Conservation (phyloP, 2,329 filamentous ascomycete genomes). For the Botrytis fragariae region DNA sequence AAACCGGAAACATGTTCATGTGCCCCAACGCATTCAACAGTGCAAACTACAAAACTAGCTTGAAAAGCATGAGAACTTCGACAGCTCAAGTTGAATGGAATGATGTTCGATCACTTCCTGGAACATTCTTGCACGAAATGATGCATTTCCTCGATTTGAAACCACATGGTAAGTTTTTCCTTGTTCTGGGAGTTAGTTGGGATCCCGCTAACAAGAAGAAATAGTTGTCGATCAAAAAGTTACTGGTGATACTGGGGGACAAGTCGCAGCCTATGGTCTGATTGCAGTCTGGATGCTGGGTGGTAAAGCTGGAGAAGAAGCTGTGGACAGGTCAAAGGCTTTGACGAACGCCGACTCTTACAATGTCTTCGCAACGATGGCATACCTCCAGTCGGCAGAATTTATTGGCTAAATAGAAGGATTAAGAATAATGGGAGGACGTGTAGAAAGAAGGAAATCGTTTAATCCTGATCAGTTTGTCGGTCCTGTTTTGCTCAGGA, state of each 20-base stretch:
- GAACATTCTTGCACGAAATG: constrained; percentile 13
- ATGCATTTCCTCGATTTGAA: constrained; percentile 17
- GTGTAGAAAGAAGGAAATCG: background rate
- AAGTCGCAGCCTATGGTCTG: background rate
- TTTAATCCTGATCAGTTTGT: background rate
- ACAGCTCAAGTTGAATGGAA: background rate
- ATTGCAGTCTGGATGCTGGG: constrained; percentile 14
- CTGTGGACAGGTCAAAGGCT: constrained; percentile 13
- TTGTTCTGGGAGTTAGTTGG: background rate
- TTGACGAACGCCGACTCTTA: constrained; percentile 12
- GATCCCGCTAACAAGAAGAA: background rate
- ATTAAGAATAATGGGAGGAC: background rate
- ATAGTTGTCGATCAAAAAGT: constrained; percentile 10
- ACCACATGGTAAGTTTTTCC: constrained; percentile 7
- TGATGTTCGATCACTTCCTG: constrained; percentile 13
- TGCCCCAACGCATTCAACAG: constrained; percentile 7
- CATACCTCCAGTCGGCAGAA: constrained; percentile 9
- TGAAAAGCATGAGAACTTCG: constrained; percentile 11
- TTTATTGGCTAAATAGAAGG: background rate
- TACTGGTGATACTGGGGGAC: background rate
- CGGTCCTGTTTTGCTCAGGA: background rate
- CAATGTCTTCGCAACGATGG: constrained; percentile 17
- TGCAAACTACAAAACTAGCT: constrained; percentile 13
- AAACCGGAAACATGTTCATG: constrained; percentile 10
- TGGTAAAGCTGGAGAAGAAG: constrained; percentile 3